A percentile compares a stretch with the other conserved stretches of the same genome.
phyloP scores from a whole-genome alignment of 2,329 filamentous ascomycete species.

The Trichothecium roseum region DNA sequence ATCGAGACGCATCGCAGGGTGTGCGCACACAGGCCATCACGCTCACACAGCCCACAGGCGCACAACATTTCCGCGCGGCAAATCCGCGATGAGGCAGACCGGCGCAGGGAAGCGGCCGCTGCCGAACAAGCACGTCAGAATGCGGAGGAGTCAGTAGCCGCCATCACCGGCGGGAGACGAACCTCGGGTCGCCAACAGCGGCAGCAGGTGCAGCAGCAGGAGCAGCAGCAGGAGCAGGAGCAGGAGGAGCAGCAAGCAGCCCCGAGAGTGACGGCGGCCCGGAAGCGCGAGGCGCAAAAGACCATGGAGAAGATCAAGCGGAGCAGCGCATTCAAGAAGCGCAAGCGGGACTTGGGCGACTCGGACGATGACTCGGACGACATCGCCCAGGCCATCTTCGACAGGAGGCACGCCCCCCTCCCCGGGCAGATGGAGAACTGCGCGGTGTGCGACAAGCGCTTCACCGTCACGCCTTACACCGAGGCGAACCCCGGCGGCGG shows the following conservation, averaged over 20 bases:
- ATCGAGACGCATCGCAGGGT: too few relatives aligned
- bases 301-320: conserved; percentile 53
- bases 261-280: conserved; percentile 14
- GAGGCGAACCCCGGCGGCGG: conserved; percentile 74
- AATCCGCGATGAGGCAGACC: conserved; percentile 39
- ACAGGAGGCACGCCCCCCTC: conserved; percentile 40
- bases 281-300: conserved; percentile 39
- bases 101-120: conserved; percentile 26
- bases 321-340: conserved; percentile 45
- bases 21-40: too few relatives aligned
- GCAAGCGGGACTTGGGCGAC: conserved; percentile 28
- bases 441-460: conserved; percentile 73
- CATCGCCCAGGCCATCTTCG: conserved; percentile 35
- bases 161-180: too few relatives aligned
- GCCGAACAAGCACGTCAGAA: conserved; percentile 6
- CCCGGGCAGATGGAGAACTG: conserved; percentile 87
- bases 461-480: conserved; percentile 86
- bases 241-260: conserved; percentile 5
- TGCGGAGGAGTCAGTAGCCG: conserved; percentile 8
- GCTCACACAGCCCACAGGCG: conserved; percentile 39
- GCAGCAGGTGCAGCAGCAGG: not conserved
- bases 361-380: conserved; percentile 41
- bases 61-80: conserved; percentile 60
- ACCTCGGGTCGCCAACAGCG: not conserved
- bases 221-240: too few relatives aligned